Conservation (phyloP, 2,329 filamentous ascomycete species). For the Teratosphaeria nubilosa region DNA sequence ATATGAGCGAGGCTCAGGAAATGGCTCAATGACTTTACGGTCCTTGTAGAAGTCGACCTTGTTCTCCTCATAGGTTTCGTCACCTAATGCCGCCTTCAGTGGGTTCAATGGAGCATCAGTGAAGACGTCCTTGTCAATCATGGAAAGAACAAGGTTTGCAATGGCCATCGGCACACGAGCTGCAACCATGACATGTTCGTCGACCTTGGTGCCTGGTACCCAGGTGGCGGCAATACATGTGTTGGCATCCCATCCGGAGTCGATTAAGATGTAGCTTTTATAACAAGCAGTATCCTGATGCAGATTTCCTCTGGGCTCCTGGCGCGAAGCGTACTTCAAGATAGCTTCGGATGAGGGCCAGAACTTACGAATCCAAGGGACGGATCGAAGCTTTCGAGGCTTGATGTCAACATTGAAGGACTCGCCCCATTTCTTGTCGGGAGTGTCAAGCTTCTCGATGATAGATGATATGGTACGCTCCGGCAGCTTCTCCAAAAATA, state of each 20-base stretch:
- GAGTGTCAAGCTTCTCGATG: background rate
- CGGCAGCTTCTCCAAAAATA: background rate
- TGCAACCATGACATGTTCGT: background rate
- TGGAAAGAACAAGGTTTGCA: conserved; percentile 1
- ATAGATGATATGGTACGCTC: background rate
- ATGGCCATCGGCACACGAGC: background rate
- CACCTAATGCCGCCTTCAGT: background rate
- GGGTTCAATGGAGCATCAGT: background rate
- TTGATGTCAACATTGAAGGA: background rate
- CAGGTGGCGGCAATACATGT: conserved; percentile 1
- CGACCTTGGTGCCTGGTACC: background rate
- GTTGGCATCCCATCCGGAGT: conserved; percentile 1
- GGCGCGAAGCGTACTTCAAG: background rate
- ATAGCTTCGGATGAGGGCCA: background rate
- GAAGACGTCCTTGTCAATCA: background rate
- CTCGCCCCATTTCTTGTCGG: background rate
- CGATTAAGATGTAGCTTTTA: conserved; percentile 1
- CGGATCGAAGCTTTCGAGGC: background rate
- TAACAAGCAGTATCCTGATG: background rate
- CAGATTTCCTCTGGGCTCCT: background rate
- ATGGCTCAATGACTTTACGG: background rate
- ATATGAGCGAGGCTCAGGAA: background rate
- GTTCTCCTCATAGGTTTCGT: background rate
- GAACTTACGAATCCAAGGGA: background rate
- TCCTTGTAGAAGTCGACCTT: conserved; percentile 3